Conservation (phyloP, 495 filamentous ascomycete genomes). For the Penicillium crystallinum region DNA sequence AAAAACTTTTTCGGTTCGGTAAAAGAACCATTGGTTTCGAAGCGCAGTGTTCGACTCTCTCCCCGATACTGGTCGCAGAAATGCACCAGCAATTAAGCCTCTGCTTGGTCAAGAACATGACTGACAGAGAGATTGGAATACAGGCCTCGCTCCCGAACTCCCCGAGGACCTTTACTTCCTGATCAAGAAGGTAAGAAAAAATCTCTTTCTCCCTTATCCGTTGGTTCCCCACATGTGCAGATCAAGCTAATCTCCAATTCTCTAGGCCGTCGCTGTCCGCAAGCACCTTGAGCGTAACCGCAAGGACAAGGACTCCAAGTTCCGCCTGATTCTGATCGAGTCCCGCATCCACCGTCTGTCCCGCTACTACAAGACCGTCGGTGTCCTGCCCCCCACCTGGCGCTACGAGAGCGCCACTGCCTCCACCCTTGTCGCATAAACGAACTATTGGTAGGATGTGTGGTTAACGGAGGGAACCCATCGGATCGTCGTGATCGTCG, state of each 20-base stretch:
- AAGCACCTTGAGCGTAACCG: conserved; percentile 99
- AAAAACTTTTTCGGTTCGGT: conserved; percentile 5
- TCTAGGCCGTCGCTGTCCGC: conserved; percentile 90
- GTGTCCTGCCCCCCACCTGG: conserved; percentile 97
- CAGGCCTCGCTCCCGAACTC: conserved; percentile 95
- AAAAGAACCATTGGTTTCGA: conserved; percentile 5
- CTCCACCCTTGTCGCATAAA: conserved; percentile 51
- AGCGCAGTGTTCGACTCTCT: conserved; percentile 11
- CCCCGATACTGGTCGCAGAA: conserved; percentile 22
- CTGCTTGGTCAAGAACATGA: conserved; percentile 79
- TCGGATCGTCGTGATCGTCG: conserved; percentile 10
- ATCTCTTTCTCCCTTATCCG: neutral
- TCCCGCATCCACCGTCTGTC: conserved; percentile 98
- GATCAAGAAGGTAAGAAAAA: conserved; percentile 86
- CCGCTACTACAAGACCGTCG: conserved; percentile 97
- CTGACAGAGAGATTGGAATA: conserved; percentile 87
- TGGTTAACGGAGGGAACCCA: conserved; percentile 18
- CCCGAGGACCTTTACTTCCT: conserved; percentile 98
- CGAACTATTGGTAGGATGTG: conserved; percentile 15
- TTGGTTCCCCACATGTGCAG: neutral
- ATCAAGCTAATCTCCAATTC: conserved; percentile 1
- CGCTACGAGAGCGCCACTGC: conserved; percentile 76
- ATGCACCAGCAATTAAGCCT: conserved; percentile 55
- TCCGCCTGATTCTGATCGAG: conserved; percentile 99
- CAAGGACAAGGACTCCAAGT: conserved; percentile 99